These are phyloP conservation scores for Pezicula rhizophila DNA, from an alignment of 2,329 filamentous ascomycete species.

Conservation along the genomic window DNA sequence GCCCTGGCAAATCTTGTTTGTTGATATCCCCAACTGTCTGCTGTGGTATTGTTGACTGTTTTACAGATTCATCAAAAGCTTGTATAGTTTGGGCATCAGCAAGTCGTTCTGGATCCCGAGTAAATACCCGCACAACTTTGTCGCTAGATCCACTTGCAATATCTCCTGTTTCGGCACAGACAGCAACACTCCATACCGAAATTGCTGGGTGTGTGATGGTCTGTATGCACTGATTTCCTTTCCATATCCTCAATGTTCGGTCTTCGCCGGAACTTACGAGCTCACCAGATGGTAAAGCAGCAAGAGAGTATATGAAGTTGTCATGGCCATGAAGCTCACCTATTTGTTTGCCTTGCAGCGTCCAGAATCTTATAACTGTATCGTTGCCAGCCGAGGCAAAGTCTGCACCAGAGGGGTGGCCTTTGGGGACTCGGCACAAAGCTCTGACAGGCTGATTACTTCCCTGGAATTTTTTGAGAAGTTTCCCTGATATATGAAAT, in stretches of 20 bases:
- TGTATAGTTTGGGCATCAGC: constrained; percentile 63
- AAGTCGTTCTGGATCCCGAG: constrained; percentile 59
- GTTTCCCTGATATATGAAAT: constrained; percentile 60
- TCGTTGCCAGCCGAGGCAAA: constrained; percentile 95
- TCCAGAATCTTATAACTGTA: constrained; percentile 82
- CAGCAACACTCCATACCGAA: constrained; percentile 91
- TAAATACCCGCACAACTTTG: constrained; percentile 78
- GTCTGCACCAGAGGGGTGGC: constrained; percentile 77
- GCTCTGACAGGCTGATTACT: constrained; percentile 82
- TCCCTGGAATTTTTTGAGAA: constrained; percentile 59
- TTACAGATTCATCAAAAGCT: constrained; percentile 77
- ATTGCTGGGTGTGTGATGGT: constrained; percentile 97
- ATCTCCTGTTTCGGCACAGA: constrained; percentile 74
- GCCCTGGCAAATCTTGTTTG: constrained; percentile 84
- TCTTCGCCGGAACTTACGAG: constrained; percentile 90
- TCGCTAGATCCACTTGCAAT: constrained; percentile 94
- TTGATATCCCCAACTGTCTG: constrained; percentile 80
- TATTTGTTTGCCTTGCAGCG: constrained; percentile 68
- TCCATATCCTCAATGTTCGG: constrained; percentile 88
- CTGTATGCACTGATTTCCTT: constrained; percentile 74
- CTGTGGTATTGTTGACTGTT: constrained; percentile 78
- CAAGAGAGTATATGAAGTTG: constrained; percentile 87
- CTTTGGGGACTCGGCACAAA: constrained; percentile 71
- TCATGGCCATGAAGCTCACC: constrained; percentile 82
- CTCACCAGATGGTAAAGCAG: constrained; percentile 73